These are phyloP conservation scores for Colletotrichum costaricense DNA, from an alignment of 2,329 filamentous ascomycete species.

Conservation along the genomic window DNA sequence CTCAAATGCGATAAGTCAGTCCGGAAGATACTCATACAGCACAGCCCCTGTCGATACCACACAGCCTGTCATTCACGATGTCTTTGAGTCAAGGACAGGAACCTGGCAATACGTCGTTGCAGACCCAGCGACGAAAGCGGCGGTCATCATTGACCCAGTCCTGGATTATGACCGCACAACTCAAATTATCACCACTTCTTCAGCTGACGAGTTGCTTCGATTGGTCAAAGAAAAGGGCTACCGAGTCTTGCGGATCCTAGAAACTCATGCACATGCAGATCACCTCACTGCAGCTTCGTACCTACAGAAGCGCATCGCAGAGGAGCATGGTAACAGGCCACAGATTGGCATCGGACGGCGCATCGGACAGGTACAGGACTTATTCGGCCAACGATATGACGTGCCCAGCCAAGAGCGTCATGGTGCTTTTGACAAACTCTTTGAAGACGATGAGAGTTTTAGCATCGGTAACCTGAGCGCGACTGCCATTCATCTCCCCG, in stretches of 20 bases:
- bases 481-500: slow-evolving; percentile 65
- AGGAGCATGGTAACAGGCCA: slow-evolving; percentile 49
- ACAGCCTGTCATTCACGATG: slow-evolving; percentile 49
- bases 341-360: slow-evolving; percentile 66
- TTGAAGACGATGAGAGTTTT: slow-evolving; percentile 65
- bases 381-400: slow-evolving; percentile 61
- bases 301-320: slow-evolving; percentile 58
- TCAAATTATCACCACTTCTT: slow-evolving; percentile 56
- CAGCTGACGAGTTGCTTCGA: slow-evolving; percentile 63
- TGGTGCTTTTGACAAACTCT: slow-evolving; percentile 62
- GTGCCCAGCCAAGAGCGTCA: slow-evolving; percentile 55
- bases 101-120: slow-evolving; percentile 72
- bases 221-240: slow-evolving; percentile 58
- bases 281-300: slow-evolving; percentile 70
- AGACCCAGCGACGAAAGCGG: slow-evolving; percentile 58
- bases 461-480: slow-evolving; percentile 58
- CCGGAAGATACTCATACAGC: background rate
- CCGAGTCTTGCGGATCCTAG: slow-evolving; percentile 63
- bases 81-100: slow-evolving; percentile 53
- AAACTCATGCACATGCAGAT: slow-evolving; percentile 72
- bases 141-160: slow-evolving; percentile 72
- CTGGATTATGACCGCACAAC: slow-evolving; percentile 63
- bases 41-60: background rate
- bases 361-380: slow-evolving; percentile 61
- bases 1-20: background rate